phyloP scores from a whole-genome alignment of 2,329 filamentous ascomycete species.

The Fusarium pseudoanthophilum region DNA sequence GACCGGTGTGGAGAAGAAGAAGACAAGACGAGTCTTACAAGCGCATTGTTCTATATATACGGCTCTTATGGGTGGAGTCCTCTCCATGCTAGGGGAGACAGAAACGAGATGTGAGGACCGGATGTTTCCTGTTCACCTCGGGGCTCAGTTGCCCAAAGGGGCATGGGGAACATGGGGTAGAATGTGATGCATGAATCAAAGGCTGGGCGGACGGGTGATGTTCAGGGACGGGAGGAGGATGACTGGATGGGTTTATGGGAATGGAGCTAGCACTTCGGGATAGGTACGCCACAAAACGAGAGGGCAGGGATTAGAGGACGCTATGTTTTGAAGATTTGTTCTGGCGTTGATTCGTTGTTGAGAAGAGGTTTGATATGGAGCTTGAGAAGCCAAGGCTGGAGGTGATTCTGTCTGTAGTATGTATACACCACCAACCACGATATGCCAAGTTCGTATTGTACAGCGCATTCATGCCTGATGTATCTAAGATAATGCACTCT shows the following conservation, averaged over 20 bases:
- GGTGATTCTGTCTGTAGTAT: background rate
- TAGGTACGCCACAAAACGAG: background rate
- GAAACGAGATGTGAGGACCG: slow-evolving; percentile 29
- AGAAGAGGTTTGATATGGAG: background rate
- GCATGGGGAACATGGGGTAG: slow-evolving; percentile 22
- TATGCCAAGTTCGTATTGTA: background rate
- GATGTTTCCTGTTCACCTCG: slow-evolving; percentile 10
- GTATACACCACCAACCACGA: background rate
- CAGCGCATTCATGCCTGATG: background rate
- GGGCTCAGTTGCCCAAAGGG: slow-evolving; percentile 19
- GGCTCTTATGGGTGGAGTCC: slow-evolving; percentile 18
- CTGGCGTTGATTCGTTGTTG: slow-evolving; percentile 1
- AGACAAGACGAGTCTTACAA: slow-evolving; percentile 1
- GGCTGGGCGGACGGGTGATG: slow-evolving; percentile 13
- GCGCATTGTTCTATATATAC: slow-evolving; percentile 36
- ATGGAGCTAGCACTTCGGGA: slow-evolving; percentile 8
- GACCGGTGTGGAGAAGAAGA: slow-evolving; percentile 32
- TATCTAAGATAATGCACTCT: background rate
- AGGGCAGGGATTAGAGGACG: background rate
- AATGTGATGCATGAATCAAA: slow-evolving; percentile 15
- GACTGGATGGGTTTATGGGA: slow-evolving; percentile 1
- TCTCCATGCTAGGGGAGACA: background rate
- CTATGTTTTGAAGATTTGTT: slow-evolving; percentile 7
- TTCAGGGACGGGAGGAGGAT: slow-evolving; percentile 24
- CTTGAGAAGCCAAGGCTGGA: background rate